Conservation (phyloP, 331 rosid genomes). For the Dryas integrifolia region DNA sequence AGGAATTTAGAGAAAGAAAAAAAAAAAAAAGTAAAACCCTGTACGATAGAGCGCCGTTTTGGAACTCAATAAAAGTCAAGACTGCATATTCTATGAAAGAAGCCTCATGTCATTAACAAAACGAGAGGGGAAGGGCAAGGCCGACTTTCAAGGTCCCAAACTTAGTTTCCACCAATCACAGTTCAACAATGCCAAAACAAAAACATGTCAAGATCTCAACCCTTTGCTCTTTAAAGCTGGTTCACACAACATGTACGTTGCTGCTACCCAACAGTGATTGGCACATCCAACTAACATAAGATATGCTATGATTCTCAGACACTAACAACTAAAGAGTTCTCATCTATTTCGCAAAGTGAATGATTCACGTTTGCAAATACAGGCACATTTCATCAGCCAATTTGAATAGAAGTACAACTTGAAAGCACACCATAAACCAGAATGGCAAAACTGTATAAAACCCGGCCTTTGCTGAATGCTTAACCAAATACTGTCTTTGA, state of each 20-base stretch:
- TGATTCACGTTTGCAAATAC: not conserved
- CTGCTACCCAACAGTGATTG: not conserved
- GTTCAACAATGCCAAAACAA: not conserved
- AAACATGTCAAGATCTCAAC: not conserved
- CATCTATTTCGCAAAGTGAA: not conserved
- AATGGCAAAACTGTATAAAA: slow-evolving; percentile 11
- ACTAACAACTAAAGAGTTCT: not conserved
- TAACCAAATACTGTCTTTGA: not conserved
- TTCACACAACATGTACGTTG: not conserved
- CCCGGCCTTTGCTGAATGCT: slow-evolving; percentile 7
- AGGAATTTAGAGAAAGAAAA: no score
- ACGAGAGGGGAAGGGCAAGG: not conserved
- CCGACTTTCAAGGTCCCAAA: not conserved
- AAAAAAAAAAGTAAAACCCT: no score
- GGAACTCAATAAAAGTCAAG: not conserved
- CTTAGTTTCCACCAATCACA: not conserved
- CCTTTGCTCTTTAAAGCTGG: not conserved
- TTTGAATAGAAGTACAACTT: not conserved
- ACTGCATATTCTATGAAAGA: not conserved
- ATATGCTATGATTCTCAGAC: not conserved
- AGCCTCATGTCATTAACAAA: not conserved
- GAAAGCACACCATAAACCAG: slow-evolving; percentile 3
- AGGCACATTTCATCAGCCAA: not conserved
- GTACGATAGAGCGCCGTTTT: no score
- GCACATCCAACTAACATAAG: not conserved